Evolutionary conservation across 371 early-diverging fungal species (phyloP), one percentile per base, ranked within the genome.

Genomic region (Apophysomyces sp.): DNA sequence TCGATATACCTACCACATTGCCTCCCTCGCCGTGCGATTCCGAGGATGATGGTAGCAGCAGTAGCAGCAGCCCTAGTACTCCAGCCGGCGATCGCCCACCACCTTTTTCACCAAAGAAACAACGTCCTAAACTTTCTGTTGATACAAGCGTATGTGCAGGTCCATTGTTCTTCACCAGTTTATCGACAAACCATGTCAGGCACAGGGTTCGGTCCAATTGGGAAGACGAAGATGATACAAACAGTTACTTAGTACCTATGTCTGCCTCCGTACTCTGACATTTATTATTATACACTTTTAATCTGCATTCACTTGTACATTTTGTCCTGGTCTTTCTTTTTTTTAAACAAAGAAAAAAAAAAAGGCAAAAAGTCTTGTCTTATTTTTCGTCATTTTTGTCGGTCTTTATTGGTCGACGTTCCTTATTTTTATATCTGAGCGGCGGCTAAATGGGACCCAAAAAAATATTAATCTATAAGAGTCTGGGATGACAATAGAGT

Each of bases 111-210:
- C 24, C 51, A 13, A 59, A 37, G 30, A 51, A 18, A 28, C 34
- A 32, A 34, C 58, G 56, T 26, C 59, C 59, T 21, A 65, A 65
- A 51, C 37, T 65, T 18, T 65, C 65, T 21, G 54, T 65, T 24
- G 65, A 65, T 49, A 65, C 65, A 41, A 65, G 60, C 39, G 55
- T 65, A 18, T 65, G 65, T 53, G 49, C 59, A 28, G 65, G 65
- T 26, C 65, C 65, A 44, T 57, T 65, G n/a, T 59, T 65, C 56
- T 59, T 65, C 29, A 65, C 65, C n/a, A 65, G 52, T 21, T 37
- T 65, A 16, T 65, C 65, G 4, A 65, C 65, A 21, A 57, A 63
- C 31, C 63, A 63, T 54, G 41, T 39, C 28, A 39, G 49, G 49
- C 49, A 44, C 49, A 44, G 21, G 49, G 49, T 44, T 44, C 49